Evolutionary conservation across 208 protist genomes (phyloP), one percentile per base, ranked within the genome.

Genomic region (Leishmania tropica): DNA sequence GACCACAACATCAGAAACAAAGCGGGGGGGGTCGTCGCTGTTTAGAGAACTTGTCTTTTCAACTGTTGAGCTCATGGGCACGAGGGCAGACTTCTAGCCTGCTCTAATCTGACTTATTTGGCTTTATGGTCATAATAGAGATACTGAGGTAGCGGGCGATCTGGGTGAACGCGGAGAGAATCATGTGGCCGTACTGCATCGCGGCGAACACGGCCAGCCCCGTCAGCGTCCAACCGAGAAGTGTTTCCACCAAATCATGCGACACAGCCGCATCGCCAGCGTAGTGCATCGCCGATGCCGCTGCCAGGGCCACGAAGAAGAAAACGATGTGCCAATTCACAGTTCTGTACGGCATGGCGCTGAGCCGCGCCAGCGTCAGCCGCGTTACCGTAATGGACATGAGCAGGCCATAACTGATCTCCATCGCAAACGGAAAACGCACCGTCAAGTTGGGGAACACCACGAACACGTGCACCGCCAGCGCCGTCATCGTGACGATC

Each of bases 331-430:
- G 78, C 35, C 90, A 37, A 78, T 95, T 90, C n/a, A 87, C 81
- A 3, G 83, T 73, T 71, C 80, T 87, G 62, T 93, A 96, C 47
- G 92, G 92, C 90, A 94, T 96, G 15, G 77, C 71, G 78, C 89
- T 95, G 15, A 98, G 85, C 17, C 95, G 88, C n/a, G 93, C 81
- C 8, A 98, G 85, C 24, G 92, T 97, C 64, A 98, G 85, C 10
- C 92, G 88, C 6, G 93, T 96, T 48, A 93, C 92, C 1, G 89
- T 95, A 76, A 91, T 88, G 24, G 93, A 92, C 6, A 91, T 87
- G 17, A 98, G 82, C 37, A 96, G 82, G 1, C 85, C 92, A 76
- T 91, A 96, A 82, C 92, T 95, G 17, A 96, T 65, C 83, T 98
- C 95, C 76, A 98, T 89, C 19, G 84, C 85, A 70, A 92, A 93